Percentiles rank a stretch among this genome's conserved stretches.
These are phyloP conservation scores for Entelexis sorbosivorans DNA, from an alignment of 1,139 yeast genomes.

Conservation along the genomic window DNA sequence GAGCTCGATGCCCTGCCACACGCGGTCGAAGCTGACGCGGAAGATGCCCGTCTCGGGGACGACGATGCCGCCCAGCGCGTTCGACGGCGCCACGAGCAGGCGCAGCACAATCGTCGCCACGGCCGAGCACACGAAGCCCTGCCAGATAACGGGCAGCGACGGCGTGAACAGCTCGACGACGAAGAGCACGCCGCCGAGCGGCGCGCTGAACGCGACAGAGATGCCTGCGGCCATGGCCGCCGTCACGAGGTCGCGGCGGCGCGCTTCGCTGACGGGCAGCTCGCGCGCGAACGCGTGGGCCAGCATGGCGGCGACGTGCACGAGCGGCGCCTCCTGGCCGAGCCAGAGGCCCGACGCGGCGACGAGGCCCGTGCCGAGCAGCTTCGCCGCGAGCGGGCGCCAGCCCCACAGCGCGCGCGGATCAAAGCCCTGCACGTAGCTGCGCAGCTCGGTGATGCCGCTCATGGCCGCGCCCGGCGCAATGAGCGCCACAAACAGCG, in stretches of 20 bases:
- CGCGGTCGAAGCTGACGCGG: constrained; percentile 54
- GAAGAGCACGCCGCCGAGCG: constrained; percentile 55
- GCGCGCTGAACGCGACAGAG: constrained; percentile 56
- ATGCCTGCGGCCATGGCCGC: constrained; percentile 41
- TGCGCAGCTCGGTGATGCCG: constrained; percentile 62
- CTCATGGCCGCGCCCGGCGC: constrained; percentile 45
- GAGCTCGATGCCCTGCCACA: constrained; percentile 62
- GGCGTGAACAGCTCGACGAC: constrained; percentile 63
- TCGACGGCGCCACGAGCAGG: constrained; percentile 32
- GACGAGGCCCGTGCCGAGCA: constrained; percentile 47
- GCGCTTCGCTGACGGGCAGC: constrained; percentile 28
- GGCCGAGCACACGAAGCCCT: constrained; percentile 67
- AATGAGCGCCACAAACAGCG: constrained; percentile 30
- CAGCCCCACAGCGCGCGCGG: constrained; percentile 41
- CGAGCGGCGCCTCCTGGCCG: constrained; percentile 91
- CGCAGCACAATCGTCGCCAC: constrained; percentile 57
- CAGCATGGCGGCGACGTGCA: constrained; percentile 47
- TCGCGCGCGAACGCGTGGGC: constrained; percentile 30
- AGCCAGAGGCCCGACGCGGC: constrained; percentile 81
- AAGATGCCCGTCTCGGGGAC: constrained; percentile 34
- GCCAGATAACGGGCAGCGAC: constrained; percentile 56
- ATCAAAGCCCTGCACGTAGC: constrained; percentile 51
- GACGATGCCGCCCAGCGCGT: constrained; percentile 18
- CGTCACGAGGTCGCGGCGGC: constrained; percentile 36
- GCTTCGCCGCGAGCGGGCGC: constrained; percentile 41